A percentile compares a stretch with the other conserved stretches of the same genome.
These are phyloP conservation scores for Colletotrichum ledebouriae DNA, from an alignment of 2,329 filamentous ascomycete genomes.

Conservation along the genomic window DNA sequence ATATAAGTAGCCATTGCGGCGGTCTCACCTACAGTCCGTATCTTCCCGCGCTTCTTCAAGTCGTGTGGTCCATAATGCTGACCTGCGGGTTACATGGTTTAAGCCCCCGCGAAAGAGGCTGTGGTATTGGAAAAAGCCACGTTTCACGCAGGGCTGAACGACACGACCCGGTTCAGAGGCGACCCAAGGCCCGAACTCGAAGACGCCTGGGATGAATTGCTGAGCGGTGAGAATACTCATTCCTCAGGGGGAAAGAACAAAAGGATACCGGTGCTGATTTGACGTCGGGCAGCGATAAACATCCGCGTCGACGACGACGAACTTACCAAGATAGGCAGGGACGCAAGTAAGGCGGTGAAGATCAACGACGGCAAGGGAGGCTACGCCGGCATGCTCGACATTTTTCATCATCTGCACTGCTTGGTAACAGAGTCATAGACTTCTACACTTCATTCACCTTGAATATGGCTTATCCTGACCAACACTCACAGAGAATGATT, in stretches of 20 bases:
- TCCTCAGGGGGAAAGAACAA: background rate
- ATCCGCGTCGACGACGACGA: conserved; percentile 14
- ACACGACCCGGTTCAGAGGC: conserved; percentile 17
- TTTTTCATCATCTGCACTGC: conserved; percentile 12
- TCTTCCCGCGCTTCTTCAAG: background rate
- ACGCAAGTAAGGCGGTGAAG: background rate
- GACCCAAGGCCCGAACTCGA: conserved; percentile 18
- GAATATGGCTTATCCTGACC: background rate
- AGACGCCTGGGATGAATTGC: conserved; percentile 18
- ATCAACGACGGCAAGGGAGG: conserved; percentile 17
- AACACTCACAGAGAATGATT: conserved; percentile 7
- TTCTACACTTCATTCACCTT: background rate
- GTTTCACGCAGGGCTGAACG: conserved; percentile 7
- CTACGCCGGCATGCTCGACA: conserved; percentile 13
- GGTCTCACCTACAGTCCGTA: background rate
- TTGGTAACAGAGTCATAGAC: background rate
- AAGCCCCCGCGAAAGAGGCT: conserved; percentile 8
- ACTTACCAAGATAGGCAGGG: conserved; percentile 1
- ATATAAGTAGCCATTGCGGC: background rate
- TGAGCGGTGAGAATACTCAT: background rate
- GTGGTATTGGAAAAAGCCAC: conserved; percentile 15
- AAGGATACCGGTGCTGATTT: background rate
- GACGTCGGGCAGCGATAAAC: conserved; percentile 3
- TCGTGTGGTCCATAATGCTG: too few relatives aligned
- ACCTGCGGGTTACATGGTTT: too few relatives aligned